Evolutionary conservation across 495 filamentous ascomycete genomes (phyloP).

Genomic region (Aspergillus taichungensis): DNA sequence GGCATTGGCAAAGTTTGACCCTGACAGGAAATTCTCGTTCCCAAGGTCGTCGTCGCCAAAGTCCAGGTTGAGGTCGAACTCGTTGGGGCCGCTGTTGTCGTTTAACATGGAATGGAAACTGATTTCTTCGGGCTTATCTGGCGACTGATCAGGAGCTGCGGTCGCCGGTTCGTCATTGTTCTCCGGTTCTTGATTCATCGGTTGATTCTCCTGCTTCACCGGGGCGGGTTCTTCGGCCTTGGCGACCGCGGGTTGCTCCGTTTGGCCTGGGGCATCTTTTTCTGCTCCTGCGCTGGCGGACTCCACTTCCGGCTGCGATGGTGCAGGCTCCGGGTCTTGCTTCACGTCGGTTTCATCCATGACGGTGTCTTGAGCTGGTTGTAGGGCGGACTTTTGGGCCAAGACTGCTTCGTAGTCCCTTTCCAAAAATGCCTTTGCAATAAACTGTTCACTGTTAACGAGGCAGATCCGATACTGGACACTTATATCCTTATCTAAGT

Average conservation of each 20-base stretch:
- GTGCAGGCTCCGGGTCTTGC: slow-evolving; percentile 8
- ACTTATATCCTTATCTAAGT: neutral
- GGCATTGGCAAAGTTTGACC: slow-evolving; percentile 23
- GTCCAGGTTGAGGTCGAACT: slow-evolving; percentile 39
- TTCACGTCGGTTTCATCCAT: slow-evolving; percentile 22
- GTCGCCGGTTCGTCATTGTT: slow-evolving; percentile 10
- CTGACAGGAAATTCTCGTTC: slow-evolving; percentile 36
- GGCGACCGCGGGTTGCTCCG: neutral
- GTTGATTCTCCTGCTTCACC: slow-evolving; percentile 7
- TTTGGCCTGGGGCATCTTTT: slow-evolving; percentile 10
- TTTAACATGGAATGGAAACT: slow-evolving; percentile 34
- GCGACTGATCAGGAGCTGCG: slow-evolving; percentile 11
- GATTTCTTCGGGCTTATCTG: slow-evolving; percentile 22
- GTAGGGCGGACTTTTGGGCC: slow-evolving; percentile 24
- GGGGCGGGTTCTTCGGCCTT: slow-evolving; percentile 9
- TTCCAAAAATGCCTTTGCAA: slow-evolving; percentile 39
- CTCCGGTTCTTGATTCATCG: slow-evolving; percentile 16
- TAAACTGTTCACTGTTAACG: slow-evolving; percentile 27
- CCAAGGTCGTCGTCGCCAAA: slow-evolving; percentile 38
- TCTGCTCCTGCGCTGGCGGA: neutral
- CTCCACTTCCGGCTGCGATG: slow-evolving; percentile 9
- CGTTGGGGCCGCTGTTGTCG: slow-evolving; percentile 25
- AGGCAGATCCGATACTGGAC: neutral
- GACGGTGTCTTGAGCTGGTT: slow-evolving; percentile 20
- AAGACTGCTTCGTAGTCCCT: slow-evolving; percentile 35